These are phyloP conservation scores for Hypomyces perniciosus DNA, from an alignment of 2,329 filamentous ascomycete genomes.

Conservation along the genomic window DNA sequence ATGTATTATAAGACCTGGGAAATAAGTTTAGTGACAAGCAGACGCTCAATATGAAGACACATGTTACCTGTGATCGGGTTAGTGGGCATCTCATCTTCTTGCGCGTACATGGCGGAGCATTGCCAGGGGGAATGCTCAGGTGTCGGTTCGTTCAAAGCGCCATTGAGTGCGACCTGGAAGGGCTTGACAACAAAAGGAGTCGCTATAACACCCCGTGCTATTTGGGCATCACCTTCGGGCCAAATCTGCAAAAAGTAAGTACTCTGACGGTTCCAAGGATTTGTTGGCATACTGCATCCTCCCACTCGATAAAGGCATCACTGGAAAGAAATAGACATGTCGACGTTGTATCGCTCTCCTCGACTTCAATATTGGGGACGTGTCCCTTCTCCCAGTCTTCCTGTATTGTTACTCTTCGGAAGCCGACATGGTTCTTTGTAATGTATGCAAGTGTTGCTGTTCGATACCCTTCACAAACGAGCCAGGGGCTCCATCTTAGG, in stretches of 20 bases:
- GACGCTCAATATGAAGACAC: not conserved
- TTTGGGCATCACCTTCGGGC: constrained; percentile 29
- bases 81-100: constrained; percentile 28
- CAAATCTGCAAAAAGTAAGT: constrained; percentile 34
- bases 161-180: constrained; percentile 43
- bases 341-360: constrained; percentile 36
- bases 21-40: not conserved
- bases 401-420: constrained; percentile 42
- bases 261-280: not conserved
- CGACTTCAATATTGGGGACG: constrained; percentile 33
- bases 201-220: constrained; percentile 48
- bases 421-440: constrained; percentile 48
- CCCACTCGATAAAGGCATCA: constrained; percentile 52
- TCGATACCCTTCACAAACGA: constrained; percentile 26
- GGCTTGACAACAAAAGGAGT: constrained; percentile 45
- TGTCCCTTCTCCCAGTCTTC: constrained; percentile 29
- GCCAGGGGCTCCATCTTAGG: constrained; percentile 51
- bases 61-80: constrained; percentile 21
- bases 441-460: constrained; percentile 46
- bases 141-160: constrained; percentile 16
- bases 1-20: constrained; percentile 42
- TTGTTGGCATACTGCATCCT: constrained; percentile 38
- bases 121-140: constrained; percentile 34
- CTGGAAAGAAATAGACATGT: constrained; percentile 45
- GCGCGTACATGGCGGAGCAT: constrained; percentile 43